Conservation (phyloP, 441 rosid genomes). For the Euphorbia celastroides region DNA sequence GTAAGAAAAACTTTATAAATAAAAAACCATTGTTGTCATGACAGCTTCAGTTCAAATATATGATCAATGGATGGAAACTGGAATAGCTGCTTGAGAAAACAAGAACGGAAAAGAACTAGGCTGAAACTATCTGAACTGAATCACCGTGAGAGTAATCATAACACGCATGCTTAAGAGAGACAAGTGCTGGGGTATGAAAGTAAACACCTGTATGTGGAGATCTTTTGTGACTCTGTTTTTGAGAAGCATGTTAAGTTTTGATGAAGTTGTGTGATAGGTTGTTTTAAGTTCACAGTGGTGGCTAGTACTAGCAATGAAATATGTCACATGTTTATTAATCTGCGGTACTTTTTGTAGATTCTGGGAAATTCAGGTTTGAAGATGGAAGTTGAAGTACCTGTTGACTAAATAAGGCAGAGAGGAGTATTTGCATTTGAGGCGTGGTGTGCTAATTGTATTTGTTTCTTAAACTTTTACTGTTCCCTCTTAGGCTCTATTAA, state of each 20-base stretch:
- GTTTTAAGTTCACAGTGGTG: neutral
- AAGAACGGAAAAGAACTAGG: neutral
- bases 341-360: slow-evolving; percentile 26
- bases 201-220: neutral
- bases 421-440: neutral
- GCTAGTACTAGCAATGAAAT: neutral
- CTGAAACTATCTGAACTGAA: neutral
- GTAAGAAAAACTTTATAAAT: too few relatives aligned
- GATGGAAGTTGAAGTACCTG: slow-evolving; percentile 73
- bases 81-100: neutral
- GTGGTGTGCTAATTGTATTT: neutral
- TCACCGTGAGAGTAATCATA: neutral
- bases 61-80: neutral
- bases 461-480: too few relatives aligned
- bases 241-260: neutral
- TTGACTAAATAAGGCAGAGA: too few relatives aligned
- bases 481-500: too few relatives aligned
- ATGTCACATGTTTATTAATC: neutral
- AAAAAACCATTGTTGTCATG: neutral
- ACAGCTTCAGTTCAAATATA: neutral
- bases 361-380: slow-evolving; percentile 44
- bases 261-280: neutral
- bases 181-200: neutral
- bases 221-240: neutral
- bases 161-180: neutral